A percentile compares a stretch with the other conserved stretches of the same genome.
These are phyloP conservation scores for Pythium aristosporum DNA, from an alignment of 352 stramenopile species.

Conservation along the genomic window DNA sequence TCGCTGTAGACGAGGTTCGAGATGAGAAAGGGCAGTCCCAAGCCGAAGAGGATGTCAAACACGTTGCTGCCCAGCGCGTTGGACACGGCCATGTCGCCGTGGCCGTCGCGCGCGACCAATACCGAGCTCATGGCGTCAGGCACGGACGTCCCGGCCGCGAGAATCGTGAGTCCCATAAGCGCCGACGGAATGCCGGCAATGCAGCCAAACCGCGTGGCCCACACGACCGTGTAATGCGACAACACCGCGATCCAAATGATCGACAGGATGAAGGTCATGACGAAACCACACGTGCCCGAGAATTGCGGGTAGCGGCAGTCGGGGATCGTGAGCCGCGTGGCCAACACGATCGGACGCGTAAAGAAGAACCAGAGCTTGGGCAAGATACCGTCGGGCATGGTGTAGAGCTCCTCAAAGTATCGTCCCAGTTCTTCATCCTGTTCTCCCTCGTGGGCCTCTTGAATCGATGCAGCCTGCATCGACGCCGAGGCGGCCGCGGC, in stretches of 20 bases:
- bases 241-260: conserved; percentile 77
- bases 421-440: conserved; percentile 32
- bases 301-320: conserved; percentile 68
- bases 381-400: conserved; percentile 37
- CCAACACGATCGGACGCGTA: conserved; percentile 63
- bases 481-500: conserved; percentile 2
- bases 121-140: conserved; percentile 80
- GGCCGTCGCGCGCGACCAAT: conserved; percentile 71
- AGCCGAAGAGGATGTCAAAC: conserved; percentile 81
- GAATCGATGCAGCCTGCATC: conserved; percentile 3
- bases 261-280: conserved; percentile 58
- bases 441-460: background rate
- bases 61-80: conserved; percentile 86
- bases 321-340: conserved; percentile 69
- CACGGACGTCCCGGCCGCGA: conserved; percentile 76
- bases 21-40: conserved; percentile 75
- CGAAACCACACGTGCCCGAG: conserved; percentile 42
- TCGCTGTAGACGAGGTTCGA: conserved; percentile 75
- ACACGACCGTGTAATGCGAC: conserved; percentile 66
- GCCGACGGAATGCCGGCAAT: conserved; percentile 67
- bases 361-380: conserved; percentile 62
- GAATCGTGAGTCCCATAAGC: conserved; percentile 79
- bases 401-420: conserved; percentile 66
- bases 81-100: conserved; percentile 81
- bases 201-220: conserved; percentile 61